Base-by-base conservation (phyloP, 1,284 basidiomycete species). In the Wolfiporia cocos region DNA sequence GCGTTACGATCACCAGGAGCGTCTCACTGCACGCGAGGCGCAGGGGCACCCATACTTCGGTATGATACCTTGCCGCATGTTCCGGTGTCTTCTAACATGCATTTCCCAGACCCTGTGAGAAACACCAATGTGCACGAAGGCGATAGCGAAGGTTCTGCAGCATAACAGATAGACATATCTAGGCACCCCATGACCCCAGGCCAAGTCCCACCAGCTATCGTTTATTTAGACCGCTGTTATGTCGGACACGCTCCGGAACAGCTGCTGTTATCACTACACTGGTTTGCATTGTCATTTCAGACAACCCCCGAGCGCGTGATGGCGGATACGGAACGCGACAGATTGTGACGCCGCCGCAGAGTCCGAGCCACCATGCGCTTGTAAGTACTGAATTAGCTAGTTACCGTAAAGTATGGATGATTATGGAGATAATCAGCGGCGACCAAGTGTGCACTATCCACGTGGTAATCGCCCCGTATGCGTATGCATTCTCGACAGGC, bases 1-100 rank as follows among this genome's bases (percentile, higher is more conserved):
- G 56, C 82, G 91, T 37, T 99, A 98, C 64, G 92, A 98, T 63
- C 95, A 98, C 62, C 92, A 96, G 70, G 93, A 97, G 62, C 82
- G 95, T 42, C 73, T 97, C 48, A 99, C 95, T 20, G 95, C 95
- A 34, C 75, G 81, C 51, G 93, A 97, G 66, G 89, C 89, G 7
- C 91, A 94, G 64, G 73, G 70, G 17, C 92, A 96, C 58, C 74
- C 86, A 26, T 96, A 95, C 68, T 96, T 96, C 56, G 85, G 90
- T 91, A 43, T 23, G 54, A 38, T 41, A 19, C 34, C 38, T 6
- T 49, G 31, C 48, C 35, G 49, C 24, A 58, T 31, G 39, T 49
- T 29, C 43, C 47, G 41, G 46, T 58, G 61, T 39, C 59, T 17
- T 49, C 19, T 43, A 44, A 29, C 31, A 45, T 21, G 30, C 42